phyloP scores from a whole-genome alignment of 2,329 filamentous ascomycete species.

The Ophioceras dolichostomum region DNA sequence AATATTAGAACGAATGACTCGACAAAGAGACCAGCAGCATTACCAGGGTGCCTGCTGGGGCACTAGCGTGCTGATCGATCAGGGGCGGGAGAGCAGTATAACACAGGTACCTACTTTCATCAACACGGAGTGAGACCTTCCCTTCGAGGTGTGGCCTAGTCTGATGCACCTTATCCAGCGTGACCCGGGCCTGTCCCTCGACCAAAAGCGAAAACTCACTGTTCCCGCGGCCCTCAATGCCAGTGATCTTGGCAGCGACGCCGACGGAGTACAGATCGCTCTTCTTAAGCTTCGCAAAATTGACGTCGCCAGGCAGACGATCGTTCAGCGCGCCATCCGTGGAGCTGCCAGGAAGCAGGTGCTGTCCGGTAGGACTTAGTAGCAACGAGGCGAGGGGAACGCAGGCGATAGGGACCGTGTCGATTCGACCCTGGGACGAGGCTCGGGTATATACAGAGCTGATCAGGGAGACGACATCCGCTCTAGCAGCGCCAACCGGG shows the following conservation, averaged over 20 bases:
- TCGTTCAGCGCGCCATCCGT: conserved; percentile 31
- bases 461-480: conserved; percentile 80
- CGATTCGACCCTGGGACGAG: conserved; percentile 40
- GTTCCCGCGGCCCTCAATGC: conserved; percentile 62
- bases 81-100: background rate
- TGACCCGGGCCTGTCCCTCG: conserved; percentile 70
- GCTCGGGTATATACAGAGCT: conserved; percentile 73
- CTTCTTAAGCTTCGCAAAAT: conserved; percentile 38
- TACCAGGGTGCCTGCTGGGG: no score
- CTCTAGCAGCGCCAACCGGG: conserved; percentile 63
- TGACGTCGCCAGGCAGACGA: conserved; percentile 31
- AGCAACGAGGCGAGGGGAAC: conserved; percentile 71
- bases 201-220: conserved; percentile 76
- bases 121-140: conserved; percentile 59
- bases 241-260: conserved; percentile 66
- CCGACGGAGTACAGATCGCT: conserved; percentile 74
- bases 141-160: conserved; percentile 82
- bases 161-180: conserved; percentile 60
- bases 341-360: conserved; percentile 55
- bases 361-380: conserved; percentile 62
- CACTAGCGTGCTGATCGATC: no score
- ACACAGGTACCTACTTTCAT: conserved; percentile 32
- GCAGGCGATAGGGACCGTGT: conserved; percentile 69
- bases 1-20: conserved; percentile 2
- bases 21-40: no score